Base-by-base conservation (phyloP, 129 eudicot genomes). In the Flaveria brownii region DNA sequence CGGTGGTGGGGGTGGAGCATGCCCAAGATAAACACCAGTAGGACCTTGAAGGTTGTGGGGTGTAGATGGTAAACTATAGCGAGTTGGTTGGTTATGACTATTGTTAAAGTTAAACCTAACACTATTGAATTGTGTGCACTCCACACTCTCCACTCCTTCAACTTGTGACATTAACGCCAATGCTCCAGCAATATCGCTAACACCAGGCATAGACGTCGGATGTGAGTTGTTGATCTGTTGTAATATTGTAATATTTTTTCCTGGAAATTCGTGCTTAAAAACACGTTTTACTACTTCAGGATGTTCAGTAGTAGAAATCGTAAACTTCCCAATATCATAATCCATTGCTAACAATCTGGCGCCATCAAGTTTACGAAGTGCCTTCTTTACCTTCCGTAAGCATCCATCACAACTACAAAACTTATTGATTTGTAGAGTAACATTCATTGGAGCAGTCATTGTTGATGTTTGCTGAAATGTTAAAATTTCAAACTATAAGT, bases 101-200 rank as follows among this genome's bases (percentile, higher is more conserved):
- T 70, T 14, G 7, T 25, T 15, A 47, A 26, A 71, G 63, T 50
- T 71, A 54, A 70, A 12, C 74, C 30, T 71, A 46, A 46, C 51
- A 51, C 47, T 50, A 51, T 2, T 71, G 17, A 62, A 50, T 71
- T 50, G 62, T 10, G 75, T 28, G 28, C 16, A 51, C 63, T 71
- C 75, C 46, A 71, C 45, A 52, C 62, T 51, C 22, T 43, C 10
- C 45, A 45, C n/a, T n/a, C 78, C 78, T 22, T 74, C 45, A 63
- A 9, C 45, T 4, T 47, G 78, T 14, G 59, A 43, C 33, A 2
- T 50, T 0, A 41, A n/a, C 45, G 43, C 28, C 78, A 74, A 74
- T 59, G 57, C 57, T 60, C 5, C 20, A 3, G 45, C 70, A 50
- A 59, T 42, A 14, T 22, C 70, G 23, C 26, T 33, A 74, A 43